phyloP scores from a whole-genome alignment of 225 moss, liverwort and hornwort genomes.

The Bryum argenteum region DNA sequence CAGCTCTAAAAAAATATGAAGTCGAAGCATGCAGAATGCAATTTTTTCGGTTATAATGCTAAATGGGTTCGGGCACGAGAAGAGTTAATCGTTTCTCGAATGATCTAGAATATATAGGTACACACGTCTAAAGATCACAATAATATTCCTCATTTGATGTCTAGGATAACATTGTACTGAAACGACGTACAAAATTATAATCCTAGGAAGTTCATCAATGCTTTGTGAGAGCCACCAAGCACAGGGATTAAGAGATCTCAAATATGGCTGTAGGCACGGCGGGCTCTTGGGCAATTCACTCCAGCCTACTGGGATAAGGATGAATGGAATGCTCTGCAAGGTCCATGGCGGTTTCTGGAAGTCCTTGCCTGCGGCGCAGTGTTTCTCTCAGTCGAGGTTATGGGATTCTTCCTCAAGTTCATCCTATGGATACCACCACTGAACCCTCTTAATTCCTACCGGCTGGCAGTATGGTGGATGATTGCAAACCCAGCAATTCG shows the following conservation, averaged over 20 bases:
- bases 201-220: background rate
- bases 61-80: too few relatives aligned
- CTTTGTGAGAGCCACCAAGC: conserved; percentile 3
- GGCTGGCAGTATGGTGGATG: conserved; percentile 93
- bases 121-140: too few relatives aligned
- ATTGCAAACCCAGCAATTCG: conserved; percentile 98
- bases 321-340: conserved; percentile 89
- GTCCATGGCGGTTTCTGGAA: conserved; percentile 91
- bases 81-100: background rate
- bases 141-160: too few relatives aligned
- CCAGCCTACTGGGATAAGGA: conserved; percentile 98
- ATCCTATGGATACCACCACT: conserved; percentile 89
- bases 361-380: conserved; percentile 73
- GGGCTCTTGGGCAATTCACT: conserved; percentile 87
- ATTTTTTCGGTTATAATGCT: background rate
- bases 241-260: background rate
- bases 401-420: conserved; percentile 88
- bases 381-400: conserved; percentile 83
- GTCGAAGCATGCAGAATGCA: background rate
- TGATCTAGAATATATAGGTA: too few relatives aligned
- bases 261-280: conserved; percentile 57
- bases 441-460: conserved; percentile 87
- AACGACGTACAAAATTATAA: too few relatives aligned
- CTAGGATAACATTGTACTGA: too few relatives aligned
- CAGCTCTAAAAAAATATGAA: conserved; percentile 2